These are phyloP conservation scores for Candida loeiensis DNA, from an alignment of 805 yeast genomes.

Conservation along the genomic window DNA sequence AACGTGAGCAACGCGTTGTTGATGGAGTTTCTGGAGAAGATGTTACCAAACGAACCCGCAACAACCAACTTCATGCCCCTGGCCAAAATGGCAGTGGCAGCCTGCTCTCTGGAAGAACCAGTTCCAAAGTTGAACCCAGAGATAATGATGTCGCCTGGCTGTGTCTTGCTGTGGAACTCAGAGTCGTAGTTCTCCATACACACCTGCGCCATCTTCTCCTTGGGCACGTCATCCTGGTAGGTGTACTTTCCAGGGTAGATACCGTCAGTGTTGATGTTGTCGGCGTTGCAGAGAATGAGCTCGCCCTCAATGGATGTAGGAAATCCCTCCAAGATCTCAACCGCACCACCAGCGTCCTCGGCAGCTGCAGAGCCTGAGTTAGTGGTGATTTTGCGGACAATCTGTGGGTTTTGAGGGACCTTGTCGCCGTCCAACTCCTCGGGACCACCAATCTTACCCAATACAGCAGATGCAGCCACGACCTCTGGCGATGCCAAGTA, in stretches of 20 bases:
- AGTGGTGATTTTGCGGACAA: conserved; percentile 41
- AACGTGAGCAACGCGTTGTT: conserved; percentile 92
- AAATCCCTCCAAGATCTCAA: conserved; percentile 85
- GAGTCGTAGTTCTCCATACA: conserved; percentile 99
- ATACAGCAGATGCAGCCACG: conserved; percentile 96
- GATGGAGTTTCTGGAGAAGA: conserved; percentile 91
- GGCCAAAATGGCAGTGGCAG: conserved; percentile 96
- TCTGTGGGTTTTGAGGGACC: conserved; percentile 43
- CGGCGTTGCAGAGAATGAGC: conserved; percentile 92
- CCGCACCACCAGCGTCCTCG: conserved; percentile 35
- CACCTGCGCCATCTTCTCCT: conserved; percentile 96
- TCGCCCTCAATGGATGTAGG: conserved; percentile 90
- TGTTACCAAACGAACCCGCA: conserved; percentile 96
- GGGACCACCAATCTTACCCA: conserved; percentile 91
- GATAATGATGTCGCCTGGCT: conserved; percentile 84
- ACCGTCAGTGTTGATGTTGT: conserved; percentile 95
- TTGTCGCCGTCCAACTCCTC: conserved; percentile 69
- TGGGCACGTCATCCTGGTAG: conserved; percentile 93
- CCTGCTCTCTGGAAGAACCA: conserved; percentile 98
- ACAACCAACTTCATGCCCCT: conserved; percentile 90
- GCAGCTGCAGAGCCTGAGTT: conserved; percentile 29
- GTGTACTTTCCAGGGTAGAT: conserved; percentile 99
- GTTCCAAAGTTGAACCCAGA: conserved; percentile 97
- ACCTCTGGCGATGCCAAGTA: conserved; percentile 96
- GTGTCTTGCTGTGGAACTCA: conserved; percentile 77